Evolutionary conservation across 345 rosid species (phyloP).

Genomic region (Gossypium ekmanianum): DNA sequence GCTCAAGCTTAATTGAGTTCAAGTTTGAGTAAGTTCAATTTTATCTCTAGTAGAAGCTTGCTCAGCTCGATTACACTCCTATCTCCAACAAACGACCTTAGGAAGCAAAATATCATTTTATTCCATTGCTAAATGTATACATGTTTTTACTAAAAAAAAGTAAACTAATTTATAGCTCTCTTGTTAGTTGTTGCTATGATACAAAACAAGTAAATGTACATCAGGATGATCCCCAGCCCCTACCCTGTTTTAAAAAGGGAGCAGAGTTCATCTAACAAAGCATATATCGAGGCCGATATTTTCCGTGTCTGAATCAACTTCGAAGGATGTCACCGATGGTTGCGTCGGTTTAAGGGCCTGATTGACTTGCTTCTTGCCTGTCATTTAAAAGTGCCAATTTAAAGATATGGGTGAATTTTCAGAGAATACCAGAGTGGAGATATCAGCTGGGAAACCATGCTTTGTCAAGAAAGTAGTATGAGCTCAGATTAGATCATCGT

Average conservation of each 20-base stretch:
- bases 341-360: neutral
- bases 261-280: slow-evolving; percentile 8
- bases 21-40: too few species aligned
- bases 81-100: too few species aligned
- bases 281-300: neutral
- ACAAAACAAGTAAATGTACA: neutral
- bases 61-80: too few species aligned
- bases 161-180: neutral
- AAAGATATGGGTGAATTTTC: neutral
- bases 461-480: neutral
- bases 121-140: neutral
- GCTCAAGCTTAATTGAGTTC: too few species aligned
- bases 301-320: neutral
- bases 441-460: neutral
- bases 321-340: neutral
- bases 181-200: neutral
- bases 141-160: neutral
- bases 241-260: neutral
- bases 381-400: neutral
- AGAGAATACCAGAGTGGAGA: neutral
- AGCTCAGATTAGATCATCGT: slow-evolving; percentile 30
- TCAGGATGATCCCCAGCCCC: neutral
- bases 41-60: too few species aligned
- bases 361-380: neutral
- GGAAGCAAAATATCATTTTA: too few species aligned